Percentiles rank a stretch among this genome's conserved stretches.
These are phyloP conservation scores for Beauveria pseudobassiana DNA, from an alignment of 2,329 filamentous ascomycete species.

Conservation along the genomic window DNA sequence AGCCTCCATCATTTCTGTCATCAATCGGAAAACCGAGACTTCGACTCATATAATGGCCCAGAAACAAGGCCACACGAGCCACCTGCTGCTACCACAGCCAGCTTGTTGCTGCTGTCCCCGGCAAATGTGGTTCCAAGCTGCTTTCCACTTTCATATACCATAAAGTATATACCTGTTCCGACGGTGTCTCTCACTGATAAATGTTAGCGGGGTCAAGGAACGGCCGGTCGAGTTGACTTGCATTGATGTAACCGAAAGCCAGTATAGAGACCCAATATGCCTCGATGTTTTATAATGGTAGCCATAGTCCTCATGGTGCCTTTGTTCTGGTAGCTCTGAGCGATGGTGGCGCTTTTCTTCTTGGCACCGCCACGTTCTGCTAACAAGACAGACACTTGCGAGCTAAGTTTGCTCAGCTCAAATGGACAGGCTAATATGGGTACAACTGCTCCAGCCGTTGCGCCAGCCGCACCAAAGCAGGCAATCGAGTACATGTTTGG, in stretches of 20 bases:
- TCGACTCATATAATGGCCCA: conserved; percentile 64
- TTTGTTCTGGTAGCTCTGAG: conserved; percentile 67
- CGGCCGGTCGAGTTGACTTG: conserved; percentile 34
- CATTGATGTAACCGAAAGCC: conserved; percentile 72
- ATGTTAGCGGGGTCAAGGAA: conserved; percentile 9
- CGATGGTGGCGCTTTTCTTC: conserved; percentile 49
- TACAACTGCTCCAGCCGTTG: conserved; percentile 71
- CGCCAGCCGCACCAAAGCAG: conserved; percentile 72
- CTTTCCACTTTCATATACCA: conserved; percentile 82
- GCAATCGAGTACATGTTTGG: conserved; percentile 66
- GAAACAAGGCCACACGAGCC: conserved; percentile 77
- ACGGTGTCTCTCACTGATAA: conserved; percentile 69
- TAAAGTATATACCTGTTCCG: conserved; percentile 80
- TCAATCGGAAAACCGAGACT: background rate
- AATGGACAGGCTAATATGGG: conserved; percentile 80
- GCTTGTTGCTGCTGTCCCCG: conserved; percentile 68
- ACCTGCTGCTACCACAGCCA: conserved; percentile 70
- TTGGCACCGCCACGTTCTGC: conserved; percentile 35
- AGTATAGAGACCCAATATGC: conserved; percentile 67
- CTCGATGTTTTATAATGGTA: conserved; percentile 69
- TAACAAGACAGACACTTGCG: conserved; percentile 75
- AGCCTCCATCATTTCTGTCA: conserved; percentile 2
- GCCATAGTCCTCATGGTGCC: conserved; percentile 69
- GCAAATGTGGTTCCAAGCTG: conserved; percentile 70
- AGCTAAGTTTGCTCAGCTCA: conserved; percentile 82